Evolutionary conservation across 1,284 basidiomycete genomes (phyloP).

Genomic region (Puccinia horiana): DNA sequence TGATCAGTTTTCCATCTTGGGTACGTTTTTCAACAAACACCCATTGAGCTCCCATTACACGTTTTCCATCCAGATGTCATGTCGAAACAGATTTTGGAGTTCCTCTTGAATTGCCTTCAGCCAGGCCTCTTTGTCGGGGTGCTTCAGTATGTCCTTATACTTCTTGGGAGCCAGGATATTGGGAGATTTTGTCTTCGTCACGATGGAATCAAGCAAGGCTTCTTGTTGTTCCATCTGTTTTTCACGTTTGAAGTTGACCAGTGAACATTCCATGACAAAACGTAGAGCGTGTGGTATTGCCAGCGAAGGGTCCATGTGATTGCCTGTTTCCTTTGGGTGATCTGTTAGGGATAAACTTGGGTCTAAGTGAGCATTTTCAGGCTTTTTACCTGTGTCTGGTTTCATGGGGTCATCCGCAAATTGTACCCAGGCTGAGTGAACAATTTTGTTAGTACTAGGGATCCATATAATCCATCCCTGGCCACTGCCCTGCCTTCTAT

Average conservation of each 20-base stretch:
- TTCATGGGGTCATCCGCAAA: not conserved
- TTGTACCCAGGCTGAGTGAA: not conserved
- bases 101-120: too few species aligned
- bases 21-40: slow-evolving; percentile 4
- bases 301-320: not conserved
- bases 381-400: not conserved
- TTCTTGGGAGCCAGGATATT: not conserved
- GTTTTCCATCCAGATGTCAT: not conserved
- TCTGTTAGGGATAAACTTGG: not conserved
- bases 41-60: not conserved
- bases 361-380: not conserved
- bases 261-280: not conserved
- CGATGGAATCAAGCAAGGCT: not conserved
- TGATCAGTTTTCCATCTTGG: not conserved
- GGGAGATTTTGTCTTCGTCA: not conserved
- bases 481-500: not conserved
- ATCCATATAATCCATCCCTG: slow-evolving; percentile 27
- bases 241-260: not conserved
- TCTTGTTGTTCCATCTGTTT: not conserved
- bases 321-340: too few species aligned
- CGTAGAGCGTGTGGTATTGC: not conserved
- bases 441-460: not conserved
- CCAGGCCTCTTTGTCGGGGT: slow-evolving; percentile 1
- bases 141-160: not conserved
- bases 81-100: too few species aligned